Evolutionary conservation across 2,329 filamentous ascomycete species (phyloP), one percentile per base, ranked within the genome.

Genomic region (Aspergillus sp.): DNA sequence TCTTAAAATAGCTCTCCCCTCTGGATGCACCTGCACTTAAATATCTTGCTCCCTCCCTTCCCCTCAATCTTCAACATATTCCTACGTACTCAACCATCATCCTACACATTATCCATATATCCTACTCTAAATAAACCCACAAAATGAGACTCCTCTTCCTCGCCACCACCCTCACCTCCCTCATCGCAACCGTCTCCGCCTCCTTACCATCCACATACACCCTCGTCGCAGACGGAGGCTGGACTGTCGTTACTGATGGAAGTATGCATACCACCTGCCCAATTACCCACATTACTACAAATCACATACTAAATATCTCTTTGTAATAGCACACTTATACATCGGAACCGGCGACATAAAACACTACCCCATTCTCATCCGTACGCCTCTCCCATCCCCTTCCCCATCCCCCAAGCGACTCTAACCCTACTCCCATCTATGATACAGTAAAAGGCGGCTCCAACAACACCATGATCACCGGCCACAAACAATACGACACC

Each of bases 171-270:
- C 15, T 30, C 15, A 8, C 47, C 15, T 8, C 23, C 5, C 25
- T 19, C 23, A 23, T 15, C 13, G 8, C 23, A 8, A 38, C 39
- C 15, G 39, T 17, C 19, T 19, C 50, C 27, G 17, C 42, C 36
- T 19, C 53, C 41, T 25, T 55, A 3, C 53, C 53, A 11, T 42
- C 53, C 1, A 17, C 53, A 15, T 55, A 55, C 8, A 55, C 53
- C 15, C 53, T 55, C 13, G 53, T 55, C 21, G 53, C 53, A 3
- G 53, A 55, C 30, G 53, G 53, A 10, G 53, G 53, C 25, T 55
- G 53, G 53, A 55, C 53, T 0, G 41, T 55, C 5, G 53, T 55
- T 2, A 55, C 53, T 7, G 39, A 55, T 25, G 53, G 53, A 15
- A 36, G 53, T 55, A 47, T 21, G 52, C 17, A 11, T 3, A 5